Conservation (phyloP, 2,329 filamentous ascomycete genomes). For the Fulvia fulva region DNA sequence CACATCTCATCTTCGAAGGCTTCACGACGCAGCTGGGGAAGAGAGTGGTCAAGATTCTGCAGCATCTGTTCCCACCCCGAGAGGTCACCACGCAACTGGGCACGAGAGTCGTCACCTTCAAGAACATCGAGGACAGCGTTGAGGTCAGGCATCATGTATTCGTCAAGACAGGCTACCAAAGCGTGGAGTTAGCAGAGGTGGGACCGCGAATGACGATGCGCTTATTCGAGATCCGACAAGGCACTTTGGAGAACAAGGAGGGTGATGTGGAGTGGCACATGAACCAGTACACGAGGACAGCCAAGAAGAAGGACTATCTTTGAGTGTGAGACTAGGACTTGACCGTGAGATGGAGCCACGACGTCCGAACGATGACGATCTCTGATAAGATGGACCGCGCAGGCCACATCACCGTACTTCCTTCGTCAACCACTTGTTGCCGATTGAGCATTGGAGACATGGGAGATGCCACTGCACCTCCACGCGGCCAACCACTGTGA, state of each 20-base stretch:
- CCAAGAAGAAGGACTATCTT: constrained; percentile 92
- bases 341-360: neutral
- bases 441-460: no score
- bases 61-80: constrained; percentile 89
- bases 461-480: no score
- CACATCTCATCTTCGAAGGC: constrained; percentile 91
- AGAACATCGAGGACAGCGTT: constrained; percentile 82
- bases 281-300: constrained; percentile 90
- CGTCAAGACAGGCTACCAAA: constrained; percentile 85
- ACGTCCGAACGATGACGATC: neutral
- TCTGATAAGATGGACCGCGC: no score
- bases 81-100: constrained; percentile 79
- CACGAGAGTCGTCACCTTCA: constrained; percentile 85
- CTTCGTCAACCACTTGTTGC: no score
- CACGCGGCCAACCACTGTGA: no score
- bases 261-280: constrained; percentile 96
- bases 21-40: constrained; percentile 78
- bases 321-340: constrained; percentile 41
- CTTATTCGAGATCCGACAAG: constrained; percentile 85
- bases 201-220: constrained; percentile 97
- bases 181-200: constrained; percentile 83
- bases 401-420: no score
- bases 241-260: constrained; percentile 89
- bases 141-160: constrained; percentile 94
- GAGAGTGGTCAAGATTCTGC: constrained; percentile 82